phyloP scores from a whole-genome alignment of 176 grass and related monocot genomes.

The Raddia distichophylla region DNA sequence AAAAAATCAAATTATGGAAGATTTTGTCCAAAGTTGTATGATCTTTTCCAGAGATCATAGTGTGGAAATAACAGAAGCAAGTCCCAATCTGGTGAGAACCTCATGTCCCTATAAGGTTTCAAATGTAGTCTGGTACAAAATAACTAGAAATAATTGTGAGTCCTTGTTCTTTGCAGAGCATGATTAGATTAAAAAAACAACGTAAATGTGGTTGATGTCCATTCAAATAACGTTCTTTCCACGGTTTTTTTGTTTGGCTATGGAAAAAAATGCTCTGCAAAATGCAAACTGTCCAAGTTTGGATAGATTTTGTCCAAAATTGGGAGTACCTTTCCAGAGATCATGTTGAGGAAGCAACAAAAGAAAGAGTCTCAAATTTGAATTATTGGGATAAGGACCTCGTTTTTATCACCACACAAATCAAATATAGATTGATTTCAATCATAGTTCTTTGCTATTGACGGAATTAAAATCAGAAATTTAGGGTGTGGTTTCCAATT shows the following conservation, averaged over 20 bases:
- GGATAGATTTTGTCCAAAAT: constrained; percentile 28
- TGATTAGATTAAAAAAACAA: background rate
- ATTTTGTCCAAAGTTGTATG: background rate
- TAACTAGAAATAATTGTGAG: background rate
- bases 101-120: background rate
- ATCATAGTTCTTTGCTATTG: background rate
- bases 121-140: background rate
- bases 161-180: background rate
- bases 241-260: background rate
- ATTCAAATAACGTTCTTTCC: background rate
- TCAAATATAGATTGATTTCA: background rate
- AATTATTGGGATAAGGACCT: background rate
- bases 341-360: background rate
- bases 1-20: background rate
- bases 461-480: background rate
- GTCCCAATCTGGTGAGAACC: background rate
- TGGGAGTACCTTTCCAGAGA: background rate
- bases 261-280: background rate
- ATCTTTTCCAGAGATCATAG: background rate
- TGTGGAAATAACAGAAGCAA: background rate
- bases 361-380: background rate
- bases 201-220: background rate
- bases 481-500: background rate
- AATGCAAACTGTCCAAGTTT: background rate
- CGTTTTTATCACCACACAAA: background rate